Evolutionary conservation across 2,329 filamentous ascomycete genomes (phyloP), one percentile per base, ranked within the genome.

Genomic region (Metarhizium sp.): DNA sequence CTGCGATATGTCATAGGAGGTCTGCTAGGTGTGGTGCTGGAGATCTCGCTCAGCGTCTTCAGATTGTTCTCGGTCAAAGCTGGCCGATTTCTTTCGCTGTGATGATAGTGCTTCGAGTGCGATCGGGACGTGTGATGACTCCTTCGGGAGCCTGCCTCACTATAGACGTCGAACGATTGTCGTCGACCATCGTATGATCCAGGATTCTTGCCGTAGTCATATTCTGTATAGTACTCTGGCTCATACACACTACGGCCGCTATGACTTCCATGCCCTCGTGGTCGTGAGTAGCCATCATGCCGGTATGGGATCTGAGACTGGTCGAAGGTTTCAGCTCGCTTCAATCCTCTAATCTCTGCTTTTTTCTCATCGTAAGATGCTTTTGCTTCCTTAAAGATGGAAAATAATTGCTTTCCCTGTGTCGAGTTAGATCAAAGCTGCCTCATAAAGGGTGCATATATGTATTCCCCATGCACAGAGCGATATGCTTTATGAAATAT

Each of bases 321-420:
- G 56, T 80, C 74, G 59, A 76, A 79, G 3, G 78, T 86, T 59
- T 85, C 80, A 54, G 86, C 78, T 64, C 86, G 84, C 64, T 84
- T 81, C 48, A 77, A 62, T 20, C 86, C 83, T 68, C 84, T 85
- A 63, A 96, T 80, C 62, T 91, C 84, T 6, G 89, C 87, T 70
- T 95, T 96, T 67, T 89, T 89, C 66, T 95, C 90, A 56, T 86
- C 81, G 72, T 97, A 97, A 57, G 89, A 88, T 54, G 86, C 84
- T 68, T 90, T 90, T 60, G 92, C 92, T 68, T 96, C 91, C 69
- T 90, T 95, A 78, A 95, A 95, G 66, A 96, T 87, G 67, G 85
- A 86, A 66, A 95, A 82, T 29, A 97, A 77, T 64, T 96, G 89
- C 73, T 95, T 96, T 66, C 90, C 90, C 90, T 95, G 66, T 51